Conservation (phyloP, 768 basidiomycete genomes). For the Amanita brunnescens region DNA sequence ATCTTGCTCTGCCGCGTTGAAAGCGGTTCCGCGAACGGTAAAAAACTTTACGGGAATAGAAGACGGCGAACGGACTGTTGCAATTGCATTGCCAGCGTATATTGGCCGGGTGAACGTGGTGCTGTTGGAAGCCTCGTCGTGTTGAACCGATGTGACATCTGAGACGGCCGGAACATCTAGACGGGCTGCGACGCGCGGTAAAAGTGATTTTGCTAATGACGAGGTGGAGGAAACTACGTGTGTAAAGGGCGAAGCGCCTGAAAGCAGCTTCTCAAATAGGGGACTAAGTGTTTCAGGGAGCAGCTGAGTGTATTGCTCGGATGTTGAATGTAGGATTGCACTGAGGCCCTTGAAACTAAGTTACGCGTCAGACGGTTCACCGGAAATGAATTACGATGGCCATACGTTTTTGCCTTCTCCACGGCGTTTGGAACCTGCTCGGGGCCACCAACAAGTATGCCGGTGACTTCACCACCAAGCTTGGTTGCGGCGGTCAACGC, state of each 20-base stretch:
- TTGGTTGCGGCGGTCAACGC: slow-evolving; percentile 86
- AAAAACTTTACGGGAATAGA: slow-evolving; percentile 84
- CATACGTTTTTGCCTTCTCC: slow-evolving; percentile 75
- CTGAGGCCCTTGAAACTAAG: slow-evolving; percentile 60
- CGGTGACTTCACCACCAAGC: slow-evolving; percentile 81
- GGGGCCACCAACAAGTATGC: slow-evolving; percentile 61
- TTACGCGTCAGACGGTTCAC: slow-evolving; percentile 6
- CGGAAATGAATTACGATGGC: not conserved
- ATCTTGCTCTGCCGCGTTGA: slow-evolving; percentile 57
- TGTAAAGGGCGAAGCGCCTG: slow-evolving; percentile 59
- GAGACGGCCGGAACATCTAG: slow-evolving; percentile 89
- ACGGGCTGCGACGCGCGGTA: slow-evolving; percentile 85
- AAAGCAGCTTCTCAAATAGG: slow-evolving; percentile 67
- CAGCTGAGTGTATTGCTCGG: slow-evolving; percentile 57
- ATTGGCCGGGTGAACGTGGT: slow-evolving; percentile 91
- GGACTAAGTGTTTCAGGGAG: slow-evolving; percentile 79
- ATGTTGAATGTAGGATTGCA: slow-evolving; percentile 59
- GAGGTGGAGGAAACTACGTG: slow-evolving; percentile 92
- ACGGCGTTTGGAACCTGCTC: slow-evolving; percentile 59
- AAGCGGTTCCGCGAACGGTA: slow-evolving; percentile 89
- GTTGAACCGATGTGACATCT: slow-evolving; percentile 77
- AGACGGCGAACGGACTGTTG: slow-evolving; percentile 78
- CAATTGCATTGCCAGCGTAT: slow-evolving; percentile 96
- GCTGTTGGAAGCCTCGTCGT: slow-evolving; percentile 58
- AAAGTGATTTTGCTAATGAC: slow-evolving; percentile 83